Evolutionary conservation across 2,329 filamentous ascomycete species (phyloP), one percentile per base, ranked within the genome.

Genomic region (Aspergillus glaucus): DNA sequence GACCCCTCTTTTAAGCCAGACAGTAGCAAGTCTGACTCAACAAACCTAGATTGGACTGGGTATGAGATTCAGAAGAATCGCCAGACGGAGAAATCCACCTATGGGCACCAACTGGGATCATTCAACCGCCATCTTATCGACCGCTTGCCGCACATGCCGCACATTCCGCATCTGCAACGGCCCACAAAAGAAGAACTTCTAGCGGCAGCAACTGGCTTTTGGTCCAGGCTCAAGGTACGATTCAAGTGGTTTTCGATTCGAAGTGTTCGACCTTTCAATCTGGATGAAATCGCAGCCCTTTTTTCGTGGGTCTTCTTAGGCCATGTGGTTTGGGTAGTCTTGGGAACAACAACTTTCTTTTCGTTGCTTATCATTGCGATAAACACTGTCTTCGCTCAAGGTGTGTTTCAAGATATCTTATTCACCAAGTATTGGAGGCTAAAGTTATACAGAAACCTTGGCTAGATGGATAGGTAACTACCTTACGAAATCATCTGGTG

Each of bases 161-260:
- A 87, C 59, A 81, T 90, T 67, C 82, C 86, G n/a, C 89, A 83
- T 53, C 67, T 84, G 34, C 80, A 96, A 72, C 80, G 91, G 17
- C 92, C 93, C 4, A 92, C 86, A 6, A 96, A 95, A 64, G 91
- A 96, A 65, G 93, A 98, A 68, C 78, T 98, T 24, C 76, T 98
- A 32, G 86, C 88, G 17, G 92, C 93, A 4, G 90, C 93, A 32
- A 96, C 84, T 19, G 91, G 91, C 1, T 96, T 97, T 67, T 93
- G 89, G 84, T 86, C 94, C 54, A 82, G 93, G 44, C 70, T 96
- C 41, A 89, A 86, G 63, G 87, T 97, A 21, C 86, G 90, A 37
- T 94, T 97, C 74, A 98, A 98, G 70, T 98, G 93, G 93, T 85
- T 93, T 61, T 94, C 93, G 2, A 98, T 98, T 60, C 79, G 91